A percentile compares a stretch with the other conserved stretches of the same genome.
These are phyloP conservation scores for Fusarium sp. DNA, from an alignment of 2,329 filamentous ascomycete species.

Conservation along the genomic window DNA sequence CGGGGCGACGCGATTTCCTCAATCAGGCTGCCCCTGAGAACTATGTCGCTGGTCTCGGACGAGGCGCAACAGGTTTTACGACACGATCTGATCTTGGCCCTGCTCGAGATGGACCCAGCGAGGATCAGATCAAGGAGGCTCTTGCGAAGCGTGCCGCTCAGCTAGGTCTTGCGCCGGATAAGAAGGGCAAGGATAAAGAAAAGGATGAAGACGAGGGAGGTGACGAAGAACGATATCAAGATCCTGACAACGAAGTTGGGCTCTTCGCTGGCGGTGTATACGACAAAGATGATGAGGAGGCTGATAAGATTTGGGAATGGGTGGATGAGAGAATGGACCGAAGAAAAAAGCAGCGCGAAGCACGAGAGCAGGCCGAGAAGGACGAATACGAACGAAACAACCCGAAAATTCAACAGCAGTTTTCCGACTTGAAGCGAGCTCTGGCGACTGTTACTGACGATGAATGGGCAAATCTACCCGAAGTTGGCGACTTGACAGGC, in stretches of 20 bases:
- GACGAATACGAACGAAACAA: conserved; percentile 98
- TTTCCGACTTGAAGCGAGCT: conserved; percentile 93
- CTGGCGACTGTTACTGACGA: conserved; percentile 90
- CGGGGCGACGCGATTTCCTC: conserved; percentile 82
- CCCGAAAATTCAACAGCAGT: conserved; percentile 97
- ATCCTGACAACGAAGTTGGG: conserved; percentile 96
- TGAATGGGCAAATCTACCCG: conserved; percentile 94
- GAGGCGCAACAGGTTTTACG: conserved; percentile 97
- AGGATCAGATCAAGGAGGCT: conserved; percentile 98
- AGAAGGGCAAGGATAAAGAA: conserved; percentile 75
- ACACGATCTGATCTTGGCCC: conserved; percentile 96
- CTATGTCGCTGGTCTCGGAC: conserved; percentile 94
- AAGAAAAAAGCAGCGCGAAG: conserved; percentile 90
- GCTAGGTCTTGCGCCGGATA: conserved; percentile 75
- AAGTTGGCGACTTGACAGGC: conserved; percentile 95
- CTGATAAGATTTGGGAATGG: conserved; percentile 93
- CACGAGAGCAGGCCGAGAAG: conserved; percentile 87
- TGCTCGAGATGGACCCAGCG: conserved; percentile 91
- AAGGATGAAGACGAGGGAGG: conserved; percentile 79
- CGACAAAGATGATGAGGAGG: conserved; percentile 97
- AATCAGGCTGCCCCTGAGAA: conserved; percentile 87
- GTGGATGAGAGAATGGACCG: conserved; percentile 98
- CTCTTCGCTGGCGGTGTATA: conserved; percentile 95
- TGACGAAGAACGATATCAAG: conserved; percentile 86
- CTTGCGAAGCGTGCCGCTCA: conserved; percentile 92